phyloP scores from a whole-genome alignment of 768 basidiomycete species.

The Hygrophoropsis aurantiaca region DNA sequence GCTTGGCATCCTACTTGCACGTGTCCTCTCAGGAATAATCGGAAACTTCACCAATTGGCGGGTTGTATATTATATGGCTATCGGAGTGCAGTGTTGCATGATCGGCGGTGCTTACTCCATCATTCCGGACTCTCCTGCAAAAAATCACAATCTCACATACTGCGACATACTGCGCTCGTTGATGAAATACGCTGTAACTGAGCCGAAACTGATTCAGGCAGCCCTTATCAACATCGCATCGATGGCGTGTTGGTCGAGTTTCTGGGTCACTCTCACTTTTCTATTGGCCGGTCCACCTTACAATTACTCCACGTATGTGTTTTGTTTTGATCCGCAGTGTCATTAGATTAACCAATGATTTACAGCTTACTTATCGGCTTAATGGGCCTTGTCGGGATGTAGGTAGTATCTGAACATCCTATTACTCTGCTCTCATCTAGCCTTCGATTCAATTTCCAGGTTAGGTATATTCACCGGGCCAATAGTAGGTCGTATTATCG shows the following conservation, averaged over 20 bases:
- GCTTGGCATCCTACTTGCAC: conserved; percentile 27
- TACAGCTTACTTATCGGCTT: conserved; percentile 41
- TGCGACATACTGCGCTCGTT: conserved; percentile 34
- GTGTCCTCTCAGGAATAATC: conserved; percentile 38
- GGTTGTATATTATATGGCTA: conserved; percentile 41
- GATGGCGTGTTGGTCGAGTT: conserved; percentile 30
- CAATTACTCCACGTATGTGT: conserved; percentile 32
- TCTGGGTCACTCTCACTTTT: conserved; percentile 46
- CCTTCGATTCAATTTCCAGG: too few relatives aligned
- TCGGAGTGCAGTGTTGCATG: conserved; percentile 31
- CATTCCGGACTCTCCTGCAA: conserved; percentile 44
- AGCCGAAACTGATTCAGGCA: conserved; percentile 42
- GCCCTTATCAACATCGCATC: conserved; percentile 24
- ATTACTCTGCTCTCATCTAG: too few relatives aligned
- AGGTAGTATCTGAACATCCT: background rate
- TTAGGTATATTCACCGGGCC: conserved; percentile 33
- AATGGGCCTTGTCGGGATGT: conserved; percentile 47
- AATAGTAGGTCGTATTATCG: conserved; percentile 23
- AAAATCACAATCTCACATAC: conserved; percentile 37
- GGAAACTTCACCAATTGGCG: conserved; percentile 42
- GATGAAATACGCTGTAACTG: conserved; percentile 37
- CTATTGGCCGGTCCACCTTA: conserved; percentile 43
- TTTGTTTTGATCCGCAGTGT: background rate
- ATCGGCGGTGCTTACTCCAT: conserved; percentile 29
- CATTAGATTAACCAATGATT: conserved; percentile 5